phyloP scores from a whole-genome alignment of 2,329 filamentous ascomycete genomes.

The Fusarium sp. region DNA sequence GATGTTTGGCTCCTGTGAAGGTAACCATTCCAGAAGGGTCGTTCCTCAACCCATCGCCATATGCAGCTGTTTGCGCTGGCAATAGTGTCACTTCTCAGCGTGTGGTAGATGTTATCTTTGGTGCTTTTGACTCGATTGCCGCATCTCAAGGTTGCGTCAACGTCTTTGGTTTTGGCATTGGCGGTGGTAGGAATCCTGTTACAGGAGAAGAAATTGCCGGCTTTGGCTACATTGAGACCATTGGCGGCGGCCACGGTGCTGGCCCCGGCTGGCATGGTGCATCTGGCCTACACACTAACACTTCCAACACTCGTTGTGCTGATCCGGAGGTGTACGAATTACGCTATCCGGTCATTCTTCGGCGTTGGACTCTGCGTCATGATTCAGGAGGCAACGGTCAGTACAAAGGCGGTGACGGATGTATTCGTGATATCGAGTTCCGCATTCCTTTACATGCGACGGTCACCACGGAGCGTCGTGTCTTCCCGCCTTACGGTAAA shows the following conservation, averaged over 20 bases:
- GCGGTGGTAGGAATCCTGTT: too few species aligned
- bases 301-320: too few species aligned
- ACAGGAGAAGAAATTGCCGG: not conserved
- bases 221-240: not conserved
- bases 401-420: too few species aligned
- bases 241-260: not conserved
- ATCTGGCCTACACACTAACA: too few species aligned
- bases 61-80: conserved; percentile 84
- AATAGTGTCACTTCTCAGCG: conserved; percentile 72
- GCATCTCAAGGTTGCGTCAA: not conserved
- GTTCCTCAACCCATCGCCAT: conserved; percentile 81
- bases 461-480: too few species aligned
- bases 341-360: too few species aligned
- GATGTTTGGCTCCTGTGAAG: conserved; percentile 81
- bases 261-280: not conserved
- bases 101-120: not conserved
- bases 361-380: too few species aligned
- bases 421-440: too few species aligned
- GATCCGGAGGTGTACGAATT: too few species aligned
- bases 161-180: not conserved
- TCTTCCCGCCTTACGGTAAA: too few species aligned
- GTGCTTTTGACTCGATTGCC: not conserved
- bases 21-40: conserved; percentile 80
- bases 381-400: too few species aligned
- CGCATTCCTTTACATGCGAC: too few species aligned